Conservation (phyloP, 768 basidiomycete genomes). For the Suillus hirtellus region DNA sequence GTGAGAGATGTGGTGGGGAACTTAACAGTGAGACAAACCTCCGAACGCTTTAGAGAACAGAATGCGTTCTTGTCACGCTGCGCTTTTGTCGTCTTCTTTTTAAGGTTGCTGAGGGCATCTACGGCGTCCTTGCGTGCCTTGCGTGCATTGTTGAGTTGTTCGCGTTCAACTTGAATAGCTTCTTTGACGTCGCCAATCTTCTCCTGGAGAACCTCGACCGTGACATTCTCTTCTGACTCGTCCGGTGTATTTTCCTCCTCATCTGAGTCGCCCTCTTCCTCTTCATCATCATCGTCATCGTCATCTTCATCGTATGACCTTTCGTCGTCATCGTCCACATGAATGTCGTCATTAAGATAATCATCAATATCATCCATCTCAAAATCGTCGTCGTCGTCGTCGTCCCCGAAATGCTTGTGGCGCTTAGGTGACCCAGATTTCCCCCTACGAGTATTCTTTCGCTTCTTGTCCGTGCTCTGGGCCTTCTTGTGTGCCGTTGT, state of each 20-base stretch:
- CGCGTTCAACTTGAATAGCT: constrained; percentile 41
- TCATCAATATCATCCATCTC: constrained; percentile 25
- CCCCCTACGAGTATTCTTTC: constrained; percentile 46
- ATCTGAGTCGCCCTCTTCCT: constrained; percentile 23
- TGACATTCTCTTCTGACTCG: constrained; percentile 41
- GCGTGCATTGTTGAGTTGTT: constrained; percentile 38
- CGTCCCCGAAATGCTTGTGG: constrained; percentile 30
- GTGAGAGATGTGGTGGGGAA: constrained; percentile 10
- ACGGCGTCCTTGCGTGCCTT: constrained; percentile 44
- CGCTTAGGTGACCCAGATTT: constrained; percentile 48
- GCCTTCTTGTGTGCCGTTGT: constrained; percentile 22
- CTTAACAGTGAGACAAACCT: constrained; percentile 36
- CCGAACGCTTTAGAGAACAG: constrained; percentile 58
- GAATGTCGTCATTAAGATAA: constrained; percentile 21
- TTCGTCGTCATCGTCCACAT: background rate
- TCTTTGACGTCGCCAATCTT: constrained; percentile 46
- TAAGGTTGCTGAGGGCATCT: constrained; percentile 35
- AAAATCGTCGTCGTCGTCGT: constrained; percentile 40
- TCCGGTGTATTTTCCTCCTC: constrained; percentile 19
- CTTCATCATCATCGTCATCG: constrained; percentile 13
- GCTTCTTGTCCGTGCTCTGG: constrained; percentile 40
- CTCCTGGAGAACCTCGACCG: constrained; percentile 44
- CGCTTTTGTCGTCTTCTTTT: constrained; percentile 38
- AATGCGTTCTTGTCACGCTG: constrained; percentile 58
- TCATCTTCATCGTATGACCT: constrained; percentile 12